A percentile compares a stretch with the other conserved stretches of the same genome.
Conservation (phyloP, 805 yeast genomes). For the Wickerhamomyces mucosus region DNA sequence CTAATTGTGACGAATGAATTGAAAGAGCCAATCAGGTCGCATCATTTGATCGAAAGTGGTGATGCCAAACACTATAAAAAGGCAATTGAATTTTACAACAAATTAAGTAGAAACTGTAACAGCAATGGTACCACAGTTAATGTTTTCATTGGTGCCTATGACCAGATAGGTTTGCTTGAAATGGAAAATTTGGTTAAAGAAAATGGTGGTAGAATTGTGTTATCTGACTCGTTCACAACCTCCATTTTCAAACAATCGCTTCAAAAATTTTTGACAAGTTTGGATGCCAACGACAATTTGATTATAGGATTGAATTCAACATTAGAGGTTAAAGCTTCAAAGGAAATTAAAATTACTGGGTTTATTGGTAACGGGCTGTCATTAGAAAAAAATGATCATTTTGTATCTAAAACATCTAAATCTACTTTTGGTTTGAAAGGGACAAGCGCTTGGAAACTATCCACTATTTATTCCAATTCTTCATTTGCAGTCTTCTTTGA, state of each 20-base stretch:
- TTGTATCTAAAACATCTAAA: conserved; percentile 10
- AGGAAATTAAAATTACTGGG: conserved; percentile 46
- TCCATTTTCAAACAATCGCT: conserved; percentile 62
- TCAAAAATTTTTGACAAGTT: conserved; percentile 38
- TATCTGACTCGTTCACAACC: conserved; percentile 57
- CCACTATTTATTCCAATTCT: conserved; percentile 45
- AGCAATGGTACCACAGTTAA: conserved; percentile 45
- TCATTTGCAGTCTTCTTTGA: conserved; percentile 53
- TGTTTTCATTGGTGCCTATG: conserved; percentile 56
- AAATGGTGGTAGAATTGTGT: conserved; percentile 56
- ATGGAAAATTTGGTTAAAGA: conserved; percentile 49
- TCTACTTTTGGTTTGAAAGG: conserved; percentile 36
- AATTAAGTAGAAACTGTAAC: conserved; percentile 38
- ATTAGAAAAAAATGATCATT: conserved; percentile 22
- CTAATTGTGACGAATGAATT: conserved; percentile 43
- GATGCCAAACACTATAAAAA: conserved; percentile 30
- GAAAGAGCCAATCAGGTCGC: conserved; percentile 59
- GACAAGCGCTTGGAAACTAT: conserved; percentile 52
- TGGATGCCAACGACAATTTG: conserved; percentile 26
- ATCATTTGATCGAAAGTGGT: conserved; percentile 46
- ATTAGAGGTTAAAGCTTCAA: conserved; percentile 43
- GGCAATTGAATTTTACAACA: conserved; percentile 38
- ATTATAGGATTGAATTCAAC: conserved; percentile 52
- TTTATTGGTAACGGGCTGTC: conserved; percentile 55
- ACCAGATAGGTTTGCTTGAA: conserved; percentile 58